phyloP scores from a whole-genome alignment of 2,329 filamentous ascomycete species.

The Aureobasidium musti region DNA sequence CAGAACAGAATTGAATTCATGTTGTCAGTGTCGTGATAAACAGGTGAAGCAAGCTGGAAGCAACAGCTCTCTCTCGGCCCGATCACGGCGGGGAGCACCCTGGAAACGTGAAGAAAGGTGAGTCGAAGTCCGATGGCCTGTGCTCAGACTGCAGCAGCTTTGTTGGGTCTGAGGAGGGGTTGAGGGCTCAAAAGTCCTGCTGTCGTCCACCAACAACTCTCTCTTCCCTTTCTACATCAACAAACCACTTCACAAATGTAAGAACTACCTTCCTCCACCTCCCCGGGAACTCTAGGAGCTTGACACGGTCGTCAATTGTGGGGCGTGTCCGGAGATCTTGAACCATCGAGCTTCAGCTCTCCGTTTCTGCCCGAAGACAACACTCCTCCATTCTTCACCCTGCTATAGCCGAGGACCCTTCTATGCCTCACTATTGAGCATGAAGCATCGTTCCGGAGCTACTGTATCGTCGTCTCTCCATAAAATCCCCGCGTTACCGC shows the following conservation, averaged over 20 bases:
- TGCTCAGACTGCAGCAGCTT: slow-evolving; percentile 12
- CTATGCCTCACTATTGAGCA: background rate
- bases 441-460: background rate
- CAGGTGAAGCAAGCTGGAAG: background rate
- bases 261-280: background rate
- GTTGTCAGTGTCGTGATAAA: background rate
- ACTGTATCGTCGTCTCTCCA: background rate
- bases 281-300: slow-evolving; percentile 23
- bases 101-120: slow-evolving; percentile 9
- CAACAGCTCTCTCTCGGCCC: slow-evolving; percentile 18
- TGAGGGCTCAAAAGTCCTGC: slow-evolving; percentile 20
- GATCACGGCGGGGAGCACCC: slow-evolving; percentile 3
- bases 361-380: slow-evolving; percentile 27
- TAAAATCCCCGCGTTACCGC: background rate
- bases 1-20: background rate
- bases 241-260: slow-evolving; percentile 17
- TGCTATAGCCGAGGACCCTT: slow-evolving; percentile 27
- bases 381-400: slow-evolving; percentile 1
- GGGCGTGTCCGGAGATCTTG: background rate
- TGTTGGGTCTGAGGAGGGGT: slow-evolving; percentile 25
- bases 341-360: slow-evolving; percentile 5
- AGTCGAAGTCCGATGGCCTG: slow-evolving; percentile 19
- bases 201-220: background rate
- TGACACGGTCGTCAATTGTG: slow-evolving; percentile 20
- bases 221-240: slow-evolving; percentile 19